Evolutionary conservation across 2,329 filamentous ascomycete genomes (phyloP), one percentile per base, ranked within the genome.

Genomic region (Hypoxylon sp.): DNA sequence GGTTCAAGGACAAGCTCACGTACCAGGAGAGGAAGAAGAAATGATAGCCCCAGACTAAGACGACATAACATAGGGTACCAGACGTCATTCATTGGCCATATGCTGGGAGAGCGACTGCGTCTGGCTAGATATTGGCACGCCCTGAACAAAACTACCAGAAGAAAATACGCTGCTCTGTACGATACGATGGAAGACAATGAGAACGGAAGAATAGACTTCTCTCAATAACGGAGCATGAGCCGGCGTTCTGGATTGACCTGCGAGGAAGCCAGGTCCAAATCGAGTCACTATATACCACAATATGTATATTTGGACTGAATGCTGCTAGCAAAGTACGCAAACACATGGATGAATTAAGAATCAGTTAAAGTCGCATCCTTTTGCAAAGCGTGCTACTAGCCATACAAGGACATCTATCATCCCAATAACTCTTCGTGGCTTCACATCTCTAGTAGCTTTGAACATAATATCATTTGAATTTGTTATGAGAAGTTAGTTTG

Each of bases 1-100:
- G 96, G 85, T 97, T 85, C 88, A 91, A 82, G 87, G 91, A 77
- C 86, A 90, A 72, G 84, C 90, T 87, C 88, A 95, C 81, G n/a
- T 82, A 75, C 6, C 69, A 74, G 82, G 86, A 85, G 80, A 88
- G 90, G 75, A 89, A 82, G 71, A 79, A 71, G 67, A 74, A 76
- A 57, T 78, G 76, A 54, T 44, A 10, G 3, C 3, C 1, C 22
- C 6, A 20, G 22, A 48, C 31, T 11, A 40, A 10, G 30, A 30
- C 8, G 20, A 49, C 53, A 49, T 30, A 27, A 6, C n/a, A 44
- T 48, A 17, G 6, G 37, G 31, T 13, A 42, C 25, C 25, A 17
- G 25, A 31, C 17, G 25, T 30, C n/a, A 25, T 31, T n/a, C 20
- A 33, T 7, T 11, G n/a, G 37, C 11, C 37, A n/a, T 44, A 37